Base-by-base conservation (phyloP, 1,284 basidiomycete species). In the Rhodotorula sp. region DNA sequence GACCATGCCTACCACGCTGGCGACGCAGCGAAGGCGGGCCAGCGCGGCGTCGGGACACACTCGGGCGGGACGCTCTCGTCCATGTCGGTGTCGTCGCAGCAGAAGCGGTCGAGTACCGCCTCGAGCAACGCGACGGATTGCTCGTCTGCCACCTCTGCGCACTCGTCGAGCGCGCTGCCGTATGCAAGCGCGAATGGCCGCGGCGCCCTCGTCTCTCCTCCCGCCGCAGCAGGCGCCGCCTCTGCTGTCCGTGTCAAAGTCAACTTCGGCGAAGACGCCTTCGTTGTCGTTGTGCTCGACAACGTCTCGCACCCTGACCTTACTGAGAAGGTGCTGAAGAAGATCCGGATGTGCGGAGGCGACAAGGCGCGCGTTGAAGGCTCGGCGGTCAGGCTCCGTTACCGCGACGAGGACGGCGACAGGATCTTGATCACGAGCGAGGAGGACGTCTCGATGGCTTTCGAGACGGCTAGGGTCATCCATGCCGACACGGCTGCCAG, bases 391-490 rank as follows among this genome's bases (percentile, higher is more conserved):
- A 87, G 90, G 62, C 87, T 94, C 73, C 92, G 91, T 80, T 94
- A 94, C 80, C 87, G 85, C 79, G 92, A 94, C 80, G 92, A 94
- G 78, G 91, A 94, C 76, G 91, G 90, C n/a, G 92, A 94, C 79
- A 83, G 90, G 84, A 87, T 94, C 59, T 88, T 87, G 50, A 84
- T 94, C 70, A 88, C 88, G 40, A 91, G 89, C 60, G 92, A 90
- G 59, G 92, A 94, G 78, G 92, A 94, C 79, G 88, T 93, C 28
- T 88, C 90, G 72, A 91, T 93, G 86, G 91, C 92, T 57, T 92
- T 93, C 74, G 91, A 92, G 53, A 70, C 68, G 59, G 72, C 69
- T 18, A 69, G 54, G 47, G 30, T 47, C 40, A 67, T 72, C 51
- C 37, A 30, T 13, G 30, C 44, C 20, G 63, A 63, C 31, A 59